phyloP scores from a whole-genome alignment of 202 grass and related monocot genomes.

The Cymbopogon flexuosus region DNA sequence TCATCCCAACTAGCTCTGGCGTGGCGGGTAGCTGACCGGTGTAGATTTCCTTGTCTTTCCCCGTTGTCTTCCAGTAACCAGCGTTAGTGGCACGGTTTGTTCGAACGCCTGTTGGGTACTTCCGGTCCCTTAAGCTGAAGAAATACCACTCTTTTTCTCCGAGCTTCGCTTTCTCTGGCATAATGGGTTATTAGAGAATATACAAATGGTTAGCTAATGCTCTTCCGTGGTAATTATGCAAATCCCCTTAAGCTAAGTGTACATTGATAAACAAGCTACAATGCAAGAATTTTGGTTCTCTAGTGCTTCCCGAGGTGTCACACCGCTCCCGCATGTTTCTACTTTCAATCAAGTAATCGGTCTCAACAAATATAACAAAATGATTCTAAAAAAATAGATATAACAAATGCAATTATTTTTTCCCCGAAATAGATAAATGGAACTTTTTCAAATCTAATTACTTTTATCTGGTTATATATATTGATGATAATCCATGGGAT shows the following conservation, averaged over 20 bases:
- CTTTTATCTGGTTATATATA: background rate
- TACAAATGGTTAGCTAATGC: background rate
- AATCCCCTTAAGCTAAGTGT: background rate
- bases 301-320: too few relatives aligned
- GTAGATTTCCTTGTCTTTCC: slow-evolving; percentile 84
- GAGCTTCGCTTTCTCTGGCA: slow-evolving; percentile 73
- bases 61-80: slow-evolving; percentile 87
- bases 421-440: background rate
- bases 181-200: background rate
- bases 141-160: slow-evolving; percentile 99
- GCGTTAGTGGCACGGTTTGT: slow-evolving; percentile 83
- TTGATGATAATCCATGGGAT: background rate
- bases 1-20: slow-evolving; percentile 64
- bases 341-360: background rate
- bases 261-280: background rate
- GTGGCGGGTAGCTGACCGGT: slow-evolving; percentile 16
- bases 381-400: too few relatives aligned
- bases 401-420: background rate
- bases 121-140: slow-evolving; percentile 73
- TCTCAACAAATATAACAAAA: background rate
- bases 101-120: slow-evolving; percentile 80
- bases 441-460: background rate
- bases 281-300: background rate
- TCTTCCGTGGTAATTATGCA: background rate
- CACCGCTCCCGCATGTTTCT: background rate